A percentile compares a stretch with the other conserved stretches of the same genome.
These are phyloP conservation scores for Cladosporium sp. DNA, from an alignment of 2,329 filamentous ascomycete genomes.

Conservation along the genomic window DNA sequence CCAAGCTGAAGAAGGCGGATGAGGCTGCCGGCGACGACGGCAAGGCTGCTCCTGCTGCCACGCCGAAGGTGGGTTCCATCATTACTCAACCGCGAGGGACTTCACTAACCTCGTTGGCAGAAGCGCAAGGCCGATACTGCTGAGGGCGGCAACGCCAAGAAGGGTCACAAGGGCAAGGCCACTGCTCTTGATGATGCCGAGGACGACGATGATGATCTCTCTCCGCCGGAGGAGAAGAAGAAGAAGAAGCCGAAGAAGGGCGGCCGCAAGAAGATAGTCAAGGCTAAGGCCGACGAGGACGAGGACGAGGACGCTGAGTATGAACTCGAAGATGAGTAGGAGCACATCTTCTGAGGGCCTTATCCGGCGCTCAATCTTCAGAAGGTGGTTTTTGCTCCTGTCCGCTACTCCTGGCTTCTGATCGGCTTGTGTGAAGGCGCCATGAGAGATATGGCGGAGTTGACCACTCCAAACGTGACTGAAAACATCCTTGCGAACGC, in stretches of 20 bases:
- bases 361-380: too few relatives aligned
- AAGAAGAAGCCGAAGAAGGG: slow-evolving; percentile 7
- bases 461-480: too few relatives aligned
- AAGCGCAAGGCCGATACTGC: slow-evolving; percentile 19
- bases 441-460: too few relatives aligned
- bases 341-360: too few relatives aligned
- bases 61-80: neutral
- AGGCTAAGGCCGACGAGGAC: slow-evolving; percentile 12
- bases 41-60: neutral
- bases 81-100: neutral
- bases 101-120: slow-evolving; percentile 11
- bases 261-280: slow-evolving; percentile 14
- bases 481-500: too few relatives aligned
- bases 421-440: too few relatives aligned
- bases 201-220: slow-evolving; percentile 2
- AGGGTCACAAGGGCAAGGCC: slow-evolving; percentile 8
- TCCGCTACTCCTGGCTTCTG: too few relatives aligned
- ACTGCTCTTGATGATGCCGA: slow-evolving; percentile 8
- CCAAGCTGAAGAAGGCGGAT: slow-evolving; percentile 20
- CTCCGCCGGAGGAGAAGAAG: neutral
- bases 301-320: slow-evolving; percentile 10
- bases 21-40: slow-evolving; percentile 10
- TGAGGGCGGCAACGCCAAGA: slow-evolving; percentile 15
- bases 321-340: neutral
- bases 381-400: too few relatives aligned